phyloP scores from a whole-genome alignment of 2,329 filamentous ascomycete genomes.

The Exserohilum turcica region DNA sequence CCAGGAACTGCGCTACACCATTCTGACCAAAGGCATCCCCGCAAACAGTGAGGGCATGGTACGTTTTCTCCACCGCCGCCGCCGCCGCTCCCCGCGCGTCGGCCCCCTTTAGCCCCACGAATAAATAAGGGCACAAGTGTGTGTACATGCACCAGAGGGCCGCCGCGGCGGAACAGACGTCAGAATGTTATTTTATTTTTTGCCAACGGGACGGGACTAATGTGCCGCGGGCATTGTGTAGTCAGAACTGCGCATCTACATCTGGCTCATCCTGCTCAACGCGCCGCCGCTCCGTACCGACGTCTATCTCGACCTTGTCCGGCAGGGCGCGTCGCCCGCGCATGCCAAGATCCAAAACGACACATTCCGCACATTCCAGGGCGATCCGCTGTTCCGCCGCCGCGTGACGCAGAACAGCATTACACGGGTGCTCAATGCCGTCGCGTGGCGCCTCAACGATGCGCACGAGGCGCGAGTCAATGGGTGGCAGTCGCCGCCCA shows the following conservation, averaged over 20 bases:
- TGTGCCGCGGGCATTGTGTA: constrained; percentile 44
- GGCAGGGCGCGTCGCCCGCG: constrained; percentile 89
- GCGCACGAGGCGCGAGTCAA: constrained; percentile 64
- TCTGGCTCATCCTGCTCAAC: constrained; percentile 93
- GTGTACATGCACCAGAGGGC: neutral
- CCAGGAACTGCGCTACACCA: constrained; percentile 72
- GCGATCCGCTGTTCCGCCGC: constrained; percentile 94
- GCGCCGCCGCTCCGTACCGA: constrained; percentile 84
- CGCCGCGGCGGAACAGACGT: neutral
- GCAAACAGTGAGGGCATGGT: constrained; percentile 83
- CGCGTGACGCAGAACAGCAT: constrained; percentile 94
- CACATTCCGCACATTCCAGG: constrained; percentile 94
- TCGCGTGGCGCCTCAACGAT: constrained; percentile 93
- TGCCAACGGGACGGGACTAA: neutral
- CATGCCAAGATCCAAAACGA: constrained; percentile 99
- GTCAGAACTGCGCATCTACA: constrained; percentile 92
- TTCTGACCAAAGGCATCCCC: constrained; percentile 76
- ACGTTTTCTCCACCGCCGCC: constrained; percentile 21
- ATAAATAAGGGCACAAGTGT: neutral
- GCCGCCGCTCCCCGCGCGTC: neutral
- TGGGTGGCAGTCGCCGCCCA: constrained; percentile 57
- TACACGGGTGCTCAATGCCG: constrained; percentile 90
- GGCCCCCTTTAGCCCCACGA: neutral
- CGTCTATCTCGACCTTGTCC: constrained; percentile 85
- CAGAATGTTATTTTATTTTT: neutral